A percentile compares a stretch with the other conserved stretches of the same genome.
These are phyloP conservation scores for Salix caprea DNA, from an alignment of 345 rosid genomes.

Conservation along the genomic window DNA sequence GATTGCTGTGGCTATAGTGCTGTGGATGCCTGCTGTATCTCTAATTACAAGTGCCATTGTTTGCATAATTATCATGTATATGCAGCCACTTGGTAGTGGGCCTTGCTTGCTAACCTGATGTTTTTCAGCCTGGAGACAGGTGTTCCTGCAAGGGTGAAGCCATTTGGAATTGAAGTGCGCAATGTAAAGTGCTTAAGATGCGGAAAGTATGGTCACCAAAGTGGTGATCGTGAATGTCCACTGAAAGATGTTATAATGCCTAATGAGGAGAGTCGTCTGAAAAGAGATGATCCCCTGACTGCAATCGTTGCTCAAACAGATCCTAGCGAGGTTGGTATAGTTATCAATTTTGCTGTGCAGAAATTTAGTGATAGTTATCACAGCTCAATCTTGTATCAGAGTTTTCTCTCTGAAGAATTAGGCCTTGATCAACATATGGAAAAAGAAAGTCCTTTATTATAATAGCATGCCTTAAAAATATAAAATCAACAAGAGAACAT, in stretches of 20 bases:
- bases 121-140: slow-evolving; percentile 83
- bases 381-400: neutral
- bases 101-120: neutral
- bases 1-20: too few relatives aligned
- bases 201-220: slow-evolving; percentile 88
- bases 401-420: too few relatives aligned
- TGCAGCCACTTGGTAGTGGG: neutral
- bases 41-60: neutral
- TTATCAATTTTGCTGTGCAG: neutral
- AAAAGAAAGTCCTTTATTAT: too few relatives aligned
- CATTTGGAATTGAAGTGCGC: slow-evolving; percentile 87
- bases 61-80: neutral
- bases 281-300: slow-evolving; percentile 93
- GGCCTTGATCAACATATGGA: too few relatives aligned
- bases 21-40: neutral
- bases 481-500: too few relatives aligned
- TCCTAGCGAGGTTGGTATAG: slow-evolving; percentile 65
- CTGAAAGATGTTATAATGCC: slow-evolving; percentile 97
- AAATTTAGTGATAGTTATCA: neutral
- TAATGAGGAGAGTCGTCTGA: slow-evolving; percentile 78
- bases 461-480: too few relatives aligned
- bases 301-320: slow-evolving; percentile 77
- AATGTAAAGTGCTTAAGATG: slow-evolving; percentile 93
- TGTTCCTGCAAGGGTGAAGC: slow-evolving; percentile 67
- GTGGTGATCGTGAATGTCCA: slow-evolving; percentile 97